Evolutionary conservation across 2,329 filamentous ascomycete species (phyloP), one percentile per base, ranked within the genome.

Genomic region (Thermothelomyces thermophilus): DNA sequence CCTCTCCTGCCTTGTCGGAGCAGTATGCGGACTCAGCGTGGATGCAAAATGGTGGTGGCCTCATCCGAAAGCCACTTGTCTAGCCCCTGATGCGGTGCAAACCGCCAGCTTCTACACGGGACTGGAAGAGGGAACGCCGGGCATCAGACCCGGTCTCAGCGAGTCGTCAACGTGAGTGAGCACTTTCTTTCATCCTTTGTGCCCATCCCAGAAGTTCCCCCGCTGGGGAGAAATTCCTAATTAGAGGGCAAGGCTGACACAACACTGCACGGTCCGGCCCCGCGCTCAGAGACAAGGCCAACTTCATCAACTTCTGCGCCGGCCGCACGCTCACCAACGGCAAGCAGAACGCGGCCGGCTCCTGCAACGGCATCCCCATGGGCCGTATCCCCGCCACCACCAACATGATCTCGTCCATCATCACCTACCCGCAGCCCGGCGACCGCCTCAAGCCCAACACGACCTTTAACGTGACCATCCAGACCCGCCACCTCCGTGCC

Each of bases 271-370:
- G 9, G 30, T 34, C 4, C 22, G 11, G 5, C 28, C 14, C 3
- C 9, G n/a, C 24, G 2, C 9, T 14, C 41, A 58, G 56, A 11
- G 50, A 56, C 45, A 13, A 42, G 22, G 39, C 47, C 33, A 80
- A 80, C 66, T 80, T 80, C 63, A 80, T 80, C 70, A 80, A 80
- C 67, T 76, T 80, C 64, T 82, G 78, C 60, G 61, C 66, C 5
- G 75, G 75, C 53, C 71, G 75, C 61, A 72, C 69, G 3, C 59
- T 76, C 49, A 81, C 77, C 53, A 79, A 81, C 55, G 78, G 77
- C 54, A 64, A 67, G 5, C 77, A 80, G 56, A 63, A 69, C 54
- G 63, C 66, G 34, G 60, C 53, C 1, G 76, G 76, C 9, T 79
- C 76, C 39, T 81, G 78, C 64, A 81, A 79, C 60, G 73, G 74